Percentiles rank a stretch among this genome's conserved stretches.
Conservation (phyloP, 108 stramenopile species). For the Nitzschia putrida region DNA sequence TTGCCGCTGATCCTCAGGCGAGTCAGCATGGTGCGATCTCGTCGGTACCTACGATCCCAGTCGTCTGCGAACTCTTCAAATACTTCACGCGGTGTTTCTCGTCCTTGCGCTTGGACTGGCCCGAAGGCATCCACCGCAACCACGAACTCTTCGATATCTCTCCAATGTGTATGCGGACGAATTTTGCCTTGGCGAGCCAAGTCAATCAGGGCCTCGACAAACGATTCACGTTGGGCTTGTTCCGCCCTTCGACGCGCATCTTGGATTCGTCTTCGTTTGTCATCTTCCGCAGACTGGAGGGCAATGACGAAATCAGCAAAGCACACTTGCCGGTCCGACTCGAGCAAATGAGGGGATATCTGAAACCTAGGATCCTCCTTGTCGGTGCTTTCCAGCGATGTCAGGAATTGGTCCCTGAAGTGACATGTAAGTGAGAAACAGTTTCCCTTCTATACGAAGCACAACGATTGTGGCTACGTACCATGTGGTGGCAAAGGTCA, state of each 20-base stretch:
- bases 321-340: conserved; percentile 70
- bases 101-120: conserved; percentile 61
- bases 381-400: conserved; percentile 47
- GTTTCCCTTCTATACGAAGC: not conserved
- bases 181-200: conserved; percentile 60
- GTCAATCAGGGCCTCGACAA: conserved; percentile 37
- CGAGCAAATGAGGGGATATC: conserved; percentile 52
- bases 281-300: conserved; percentile 75
- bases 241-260: conserved; percentile 75
- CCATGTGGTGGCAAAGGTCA: conserved; percentile 79
- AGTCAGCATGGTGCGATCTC: conserved; percentile 55
- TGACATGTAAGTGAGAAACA: not conserved
- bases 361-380: conserved; percentile 57
- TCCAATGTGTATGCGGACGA: conserved; percentile 56
- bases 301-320: conserved; percentile 80
- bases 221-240: conserved; percentile 79
- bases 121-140: conserved; percentile 46
- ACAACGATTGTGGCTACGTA: conserved; percentile 15
- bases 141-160: conserved; percentile 56
- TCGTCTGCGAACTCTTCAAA: conserved; percentile 80
- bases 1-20: conserved; percentile 36
- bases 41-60: conserved; percentile 67
- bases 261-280: conserved; percentile 72
- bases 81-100: conserved; percentile 67
- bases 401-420: conserved; percentile 57